Evolutionary conservation across 2,329 filamentous ascomycete species (phyloP), one percentile per base, ranked within the genome.

Genomic region (Elsinoe perseae): DNA sequence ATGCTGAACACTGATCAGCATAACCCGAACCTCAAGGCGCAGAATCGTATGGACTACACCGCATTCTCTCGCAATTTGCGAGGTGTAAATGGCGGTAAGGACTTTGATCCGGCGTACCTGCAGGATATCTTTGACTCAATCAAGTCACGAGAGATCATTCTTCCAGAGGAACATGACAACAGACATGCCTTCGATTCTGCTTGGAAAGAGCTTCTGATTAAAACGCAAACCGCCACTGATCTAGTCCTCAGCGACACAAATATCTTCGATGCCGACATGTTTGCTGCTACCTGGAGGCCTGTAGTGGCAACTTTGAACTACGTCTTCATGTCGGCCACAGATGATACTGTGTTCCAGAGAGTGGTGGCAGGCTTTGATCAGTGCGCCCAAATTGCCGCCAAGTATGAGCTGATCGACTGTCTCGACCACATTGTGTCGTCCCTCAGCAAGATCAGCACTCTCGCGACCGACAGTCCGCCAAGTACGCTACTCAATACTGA

Each of bases 1-100:
- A 90, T 98, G 82, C 76, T 98, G 57, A 98, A 98, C 67, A 96
- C 92, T 1, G 93, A 98, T 67, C 87, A 95, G 65, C 93, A 97
- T 70, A 98, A 95, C 66, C 91, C 90, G 0, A 97, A 96, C 63
- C 72, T 97, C 60, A 90, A 82, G 64, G 72, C 79, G 1, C 77
- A 83, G 63, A 87, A 86, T 66, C 87, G 92, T 38, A 98, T 98
- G 93, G 83, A 84, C 1, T 78, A 85, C 40, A 79, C 83, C 56
- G 87, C 92, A 64, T 98, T 98, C 69, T 80, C 87, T 0, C 85
- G 83, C 61, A 97, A 98, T 67, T 73, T 98, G n/a, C 82, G 91
- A 38, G 92, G 92, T 9, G 87, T 93, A 30, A 98, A 98, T 65
- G 83, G 80, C 23, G 87, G 86, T 54, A 80, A 89, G 62, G 85